phyloP scores from a whole-genome alignment of 208 protist species.

The Naegleria gruberi region DNA sequence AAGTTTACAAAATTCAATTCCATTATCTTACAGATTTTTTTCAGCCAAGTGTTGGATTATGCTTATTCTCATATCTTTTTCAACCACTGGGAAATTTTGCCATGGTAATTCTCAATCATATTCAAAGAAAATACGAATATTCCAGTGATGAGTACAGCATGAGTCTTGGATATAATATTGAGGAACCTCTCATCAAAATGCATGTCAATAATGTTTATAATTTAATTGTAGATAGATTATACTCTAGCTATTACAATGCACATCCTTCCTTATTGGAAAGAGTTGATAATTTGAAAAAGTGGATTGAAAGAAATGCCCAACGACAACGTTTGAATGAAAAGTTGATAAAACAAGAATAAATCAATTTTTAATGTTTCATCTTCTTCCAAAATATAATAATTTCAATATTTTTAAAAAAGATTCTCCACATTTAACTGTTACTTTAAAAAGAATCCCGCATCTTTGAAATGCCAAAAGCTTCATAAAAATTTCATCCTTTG shows the following conservation, averaged over 20 bases:
- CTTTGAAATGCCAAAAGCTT: no score
- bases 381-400: no score
- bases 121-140: constrained; percentile 12
- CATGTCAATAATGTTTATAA: constrained; percentile 20
- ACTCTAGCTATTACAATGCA: constrained; percentile 23
- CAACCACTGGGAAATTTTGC: not conserved
- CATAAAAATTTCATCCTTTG: no score
- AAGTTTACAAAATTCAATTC: not conserved
- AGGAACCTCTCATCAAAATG: constrained; percentile 10
- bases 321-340: not conserved
- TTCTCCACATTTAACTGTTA: no score
- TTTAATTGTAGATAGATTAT: constrained; percentile 20
- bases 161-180: not conserved
- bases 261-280: constrained; percentile 8
- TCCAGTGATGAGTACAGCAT: not conserved
- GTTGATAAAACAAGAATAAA: not conserved
- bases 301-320: not conserved
- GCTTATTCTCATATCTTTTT: constrained; percentile 21
- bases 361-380: no score
- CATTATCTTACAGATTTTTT: not conserved
- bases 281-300: not conserved
- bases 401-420: no score
- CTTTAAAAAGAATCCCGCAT: no score
- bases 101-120: not conserved
- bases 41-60: constrained; percentile 22